Evolutionary conservation across 1,139 yeast species (phyloP), one percentile per base, ranked within the genome.

Genomic region (Blastobotrys apis): DNA sequence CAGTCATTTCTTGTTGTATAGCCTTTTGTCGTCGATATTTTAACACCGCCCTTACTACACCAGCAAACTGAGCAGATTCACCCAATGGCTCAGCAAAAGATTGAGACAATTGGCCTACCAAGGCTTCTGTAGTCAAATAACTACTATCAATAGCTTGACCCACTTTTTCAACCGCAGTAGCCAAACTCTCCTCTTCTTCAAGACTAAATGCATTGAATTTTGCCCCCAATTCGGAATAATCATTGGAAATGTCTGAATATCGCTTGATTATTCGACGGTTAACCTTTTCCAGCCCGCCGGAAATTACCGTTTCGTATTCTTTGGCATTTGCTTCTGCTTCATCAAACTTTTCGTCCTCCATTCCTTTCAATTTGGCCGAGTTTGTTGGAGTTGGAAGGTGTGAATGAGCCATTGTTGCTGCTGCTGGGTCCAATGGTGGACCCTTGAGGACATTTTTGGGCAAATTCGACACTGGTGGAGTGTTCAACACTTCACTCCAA

Each of bases 111-210:
- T 79, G 77, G 33, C 79, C 75, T n/a, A 83, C 80, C 19, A 90
- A 69, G 4, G 79, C 72, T 51, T 81, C 84, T 32, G 87, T 73
- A 12, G 84, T 74, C 34, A 82, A 71, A 47, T 79, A 81, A 29
- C 81, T 78, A 36, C 84, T 74, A 59, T 87, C 96, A 56, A 84
- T 81, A 0, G 84, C 81, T 58, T 83, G 87, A 3, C 97, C 95
- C 12, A 86, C 74, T 50, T 79, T 77, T 53, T 88, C 95, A 39
- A 87, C 70, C 2, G 74, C 73, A 4, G 73, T 65, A 2, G 78
- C 73, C 35, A 75, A 55, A 32, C 69, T 63, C 9, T 69, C 68
- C 33, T 65, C 65, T 53, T 85, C 79, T 43, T 84, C 76, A 36
- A 90, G 66, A 23, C 94, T 81, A 57, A 85, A 79, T 1, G 86